phyloP scores from a whole-genome alignment of 2,329 filamentous ascomycete species.

The Xylaria arbuscula region DNA sequence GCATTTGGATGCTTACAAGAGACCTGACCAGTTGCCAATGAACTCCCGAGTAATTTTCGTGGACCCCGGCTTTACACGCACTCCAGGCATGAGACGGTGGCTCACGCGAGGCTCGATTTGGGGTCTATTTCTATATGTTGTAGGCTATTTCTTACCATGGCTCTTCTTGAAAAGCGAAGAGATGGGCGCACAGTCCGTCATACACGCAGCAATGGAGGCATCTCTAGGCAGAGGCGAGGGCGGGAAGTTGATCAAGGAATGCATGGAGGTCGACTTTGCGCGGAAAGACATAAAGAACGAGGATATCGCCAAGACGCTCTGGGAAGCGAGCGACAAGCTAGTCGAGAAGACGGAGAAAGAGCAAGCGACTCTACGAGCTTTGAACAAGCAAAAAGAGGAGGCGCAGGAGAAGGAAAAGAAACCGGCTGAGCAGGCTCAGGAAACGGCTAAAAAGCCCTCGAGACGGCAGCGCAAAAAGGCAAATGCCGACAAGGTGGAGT shows the following conservation, averaged over 20 bases:
- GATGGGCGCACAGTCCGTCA: constrained; percentile 86
- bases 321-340: constrained; percentile 87
- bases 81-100: constrained; percentile 88
- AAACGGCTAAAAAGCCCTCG: constrained; percentile 49
- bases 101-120: constrained; percentile 84
- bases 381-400: constrained; percentile 56
- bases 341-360: constrained; percentile 86
- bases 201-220: constrained; percentile 87
- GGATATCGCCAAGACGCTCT: constrained; percentile 82
- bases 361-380: constrained; percentile 64
- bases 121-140: constrained; percentile 80
- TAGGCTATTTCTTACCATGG: constrained; percentile 86
- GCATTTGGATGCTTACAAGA: constrained; percentile 84
- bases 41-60: constrained; percentile 87
- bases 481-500: constrained; percentile 38
- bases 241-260: constrained; percentile 87
- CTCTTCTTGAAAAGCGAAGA: constrained; percentile 85
- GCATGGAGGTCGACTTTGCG: constrained; percentile 77
- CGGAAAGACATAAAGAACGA: constrained; percentile 82
- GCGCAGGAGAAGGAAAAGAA: constrained; percentile 48
- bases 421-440: constrained; percentile 47
- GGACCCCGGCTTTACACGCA: constrained; percentile 86
- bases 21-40: constrained; percentile 84
- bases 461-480: constrained; percentile 50
- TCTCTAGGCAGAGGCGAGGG: constrained; percentile 72